Base-by-base conservation (phyloP, 129 eudicot species). In the Silybum marianum region DNA sequence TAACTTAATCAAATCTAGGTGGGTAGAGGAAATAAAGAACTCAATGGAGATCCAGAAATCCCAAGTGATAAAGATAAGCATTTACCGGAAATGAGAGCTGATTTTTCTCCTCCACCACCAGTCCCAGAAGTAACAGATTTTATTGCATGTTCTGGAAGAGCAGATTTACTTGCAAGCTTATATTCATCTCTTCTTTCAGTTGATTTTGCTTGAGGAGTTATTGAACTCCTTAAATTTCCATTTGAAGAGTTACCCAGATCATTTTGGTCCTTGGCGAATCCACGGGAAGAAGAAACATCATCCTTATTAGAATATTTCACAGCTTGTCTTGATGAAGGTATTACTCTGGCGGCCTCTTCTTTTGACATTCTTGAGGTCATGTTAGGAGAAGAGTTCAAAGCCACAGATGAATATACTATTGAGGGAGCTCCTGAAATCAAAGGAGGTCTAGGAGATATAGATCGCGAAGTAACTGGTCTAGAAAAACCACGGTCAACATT, bases 71-170 rank as follows among this genome's bases (percentile, higher is more conserved):
- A 21, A 83, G 48, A 81, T 16, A 75, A 80, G 40, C 71, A 81
- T 46, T 48, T 81, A 87, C 92, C 88, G 51, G 87, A 80, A 28
- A 78, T 46, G 18, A 69, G 58, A 75, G 87, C 73, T 51, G 76
- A 69, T 23, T 80, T 81, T n/a, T 69, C 86, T 69, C 24, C 51
- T 44, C 66, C 67, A 48, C 60, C 69, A 62, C 65, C 82, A 71
- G 75, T 80, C 77, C 73, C 78, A 75, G 87, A 79, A 26, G 71
- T 42, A 54, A 51, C 36, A 6, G 86, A 69, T 30, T 54, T 66
- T 42, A 48, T 28, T 63, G 78, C 78, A 63, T 39, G 79, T 79
- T 82, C 89, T 32, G 87, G 74, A 82, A 71, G 24, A 70, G 63
- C 63, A 21, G 36, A 81, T 73, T 80, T 68, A 60, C 74, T 44